phyloP scores from a whole-genome alignment of 208 protist genomes.

The Blechomonas ayalai region DNA sequence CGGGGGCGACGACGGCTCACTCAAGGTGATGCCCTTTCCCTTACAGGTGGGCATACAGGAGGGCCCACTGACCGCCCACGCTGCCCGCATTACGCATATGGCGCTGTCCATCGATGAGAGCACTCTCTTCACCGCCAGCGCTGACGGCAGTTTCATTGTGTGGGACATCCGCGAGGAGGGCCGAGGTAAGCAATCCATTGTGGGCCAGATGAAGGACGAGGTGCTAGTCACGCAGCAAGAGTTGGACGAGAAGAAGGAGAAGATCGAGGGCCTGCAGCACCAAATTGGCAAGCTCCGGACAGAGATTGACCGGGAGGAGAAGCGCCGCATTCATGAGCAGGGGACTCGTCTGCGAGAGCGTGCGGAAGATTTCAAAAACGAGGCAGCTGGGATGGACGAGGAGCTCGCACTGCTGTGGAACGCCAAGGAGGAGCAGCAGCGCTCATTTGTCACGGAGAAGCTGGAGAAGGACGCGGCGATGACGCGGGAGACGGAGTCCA shows the following conservation, averaged over 20 bases:
- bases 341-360: slow-evolving; percentile 88
- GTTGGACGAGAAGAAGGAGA: slow-evolving; percentile 86
- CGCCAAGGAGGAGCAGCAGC: slow-evolving; percentile 89
- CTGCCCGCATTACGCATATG: slow-evolving; percentile 68
- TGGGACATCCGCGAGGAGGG: slow-evolving; percentile 85
- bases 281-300: slow-evolving; percentile 88
- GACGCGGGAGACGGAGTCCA: slow-evolving; percentile 35
- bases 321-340: slow-evolving; percentile 89
- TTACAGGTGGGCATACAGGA: slow-evolving; percentile 70
- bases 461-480: slow-evolving; percentile 77
- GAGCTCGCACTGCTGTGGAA: slow-evolving; percentile 75
- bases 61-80: slow-evolving; percentile 58
- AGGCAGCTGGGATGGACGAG: slow-evolving; percentile 50
- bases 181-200: slow-evolving; percentile 13
- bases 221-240: slow-evolving; percentile 92
- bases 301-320: slow-evolving; percentile 92
- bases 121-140: slow-evolving; percentile 84
- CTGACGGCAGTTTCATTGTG: slow-evolving; percentile 88
- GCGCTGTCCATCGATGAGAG: slow-evolving; percentile 87
- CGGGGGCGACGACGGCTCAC: slow-evolving; percentile 82
- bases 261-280: slow-evolving; percentile 78
- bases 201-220: slow-evolving; percentile 62
- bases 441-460: slow-evolving; percentile 84
- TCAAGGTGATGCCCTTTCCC: slow-evolving; percentile 90
- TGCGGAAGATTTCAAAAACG: slow-evolving; percentile 82